Evolutionary conservation across 164 flowering plant genomes (phyloP), one percentile per base, ranked within the genome.

Genomic region (Pachysandra terminalis): DNA sequence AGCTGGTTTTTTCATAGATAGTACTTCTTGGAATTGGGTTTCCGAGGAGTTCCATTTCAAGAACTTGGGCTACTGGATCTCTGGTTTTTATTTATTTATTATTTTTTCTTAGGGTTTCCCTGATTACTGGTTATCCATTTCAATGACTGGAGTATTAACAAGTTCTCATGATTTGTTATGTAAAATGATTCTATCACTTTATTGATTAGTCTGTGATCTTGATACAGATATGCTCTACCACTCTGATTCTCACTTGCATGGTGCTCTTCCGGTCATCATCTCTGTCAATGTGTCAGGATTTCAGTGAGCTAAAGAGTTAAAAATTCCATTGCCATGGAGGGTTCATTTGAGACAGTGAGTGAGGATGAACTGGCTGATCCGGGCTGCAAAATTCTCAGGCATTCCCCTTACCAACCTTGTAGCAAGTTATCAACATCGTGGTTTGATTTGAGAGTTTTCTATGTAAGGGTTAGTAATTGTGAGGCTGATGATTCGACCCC

Each of bases 381-480:
- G 51, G 80, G 81, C 27, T 78, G 71, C 68, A 69, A 64, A 48
- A 52, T 67, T 15, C 19, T 61, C n/a, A 73, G 76, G 71, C 71
- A 63, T 63, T 67, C 78, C 3, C 41, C 69, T 65, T 73, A 76
- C 73, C 79, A 77, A 66, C 78, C 80, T 5, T 63, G 59, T 55
- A 53, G 59, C 35, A 77, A 77, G 73, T 56, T 61, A 63, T 68
- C 80, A 15, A 75, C 80, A 9, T 66, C 86, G 17, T 90, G 96
- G 96, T 80, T 93, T 59, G 90, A 90, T 75, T 66, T 89, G 72
- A 83, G 93, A 76, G 98, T 93, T 14, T 87, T 93, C 65, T 93
- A 86, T 75, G 90, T 90, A 55, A 85, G 91, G 65, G 35, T 92
- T 48, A 86, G 90, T 75, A 80, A 87, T 68, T 84, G 85, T 59